Conservation (phyloP, 495 filamentous ascomycete species). For the Penicillium bialowiezense region DNA sequence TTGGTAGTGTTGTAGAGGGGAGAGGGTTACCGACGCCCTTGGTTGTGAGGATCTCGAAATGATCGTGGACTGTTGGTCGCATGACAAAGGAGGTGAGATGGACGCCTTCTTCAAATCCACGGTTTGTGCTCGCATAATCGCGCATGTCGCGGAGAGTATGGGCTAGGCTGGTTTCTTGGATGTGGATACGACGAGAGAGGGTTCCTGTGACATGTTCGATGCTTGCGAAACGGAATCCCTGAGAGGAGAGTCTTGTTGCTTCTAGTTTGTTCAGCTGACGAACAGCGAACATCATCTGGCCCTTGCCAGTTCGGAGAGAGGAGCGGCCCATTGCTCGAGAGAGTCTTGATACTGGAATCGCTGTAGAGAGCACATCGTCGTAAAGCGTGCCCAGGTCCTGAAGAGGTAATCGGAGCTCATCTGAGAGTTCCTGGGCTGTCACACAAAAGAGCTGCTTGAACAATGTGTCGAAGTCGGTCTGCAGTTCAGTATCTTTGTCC, state of each 20-base stretch:
- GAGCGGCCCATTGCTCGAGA: constrained; percentile 35
- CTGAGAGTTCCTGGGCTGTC: constrained; percentile 70
- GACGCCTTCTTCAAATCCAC: constrained; percentile 61
- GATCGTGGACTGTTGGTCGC: constrained; percentile 60
- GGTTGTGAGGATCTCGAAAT: constrained; percentile 73
- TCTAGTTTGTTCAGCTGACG: constrained; percentile 59
- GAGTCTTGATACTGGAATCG: constrained; percentile 38
- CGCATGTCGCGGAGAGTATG: constrained; percentile 59
- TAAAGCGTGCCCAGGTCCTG: constrained; percentile 70
- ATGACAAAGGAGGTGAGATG: constrained; percentile 75
- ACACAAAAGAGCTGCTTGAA: constrained; percentile 89
- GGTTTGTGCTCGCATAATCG: constrained; percentile 49
- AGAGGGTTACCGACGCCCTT: constrained; percentile 62
- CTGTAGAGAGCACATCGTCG: constrained; percentile 72
- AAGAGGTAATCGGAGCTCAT: constrained; percentile 58
- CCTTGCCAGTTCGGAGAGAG: constrained; percentile 51
- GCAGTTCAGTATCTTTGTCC: constrained; percentile 39
- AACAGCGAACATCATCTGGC: constrained; percentile 80
- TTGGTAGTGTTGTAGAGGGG: constrained; percentile 59
- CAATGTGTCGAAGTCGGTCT: constrained; percentile 64
- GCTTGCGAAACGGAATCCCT: constrained; percentile 75
- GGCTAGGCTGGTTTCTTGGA: constrained; percentile 53
- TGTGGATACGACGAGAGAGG: constrained; percentile 69
- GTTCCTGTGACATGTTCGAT: constrained; percentile 64
- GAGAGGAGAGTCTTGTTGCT: constrained; percentile 58